Conservation (phyloP, 768 basidiomycete species). For the Macrolepiota albuminosa region DNA sequence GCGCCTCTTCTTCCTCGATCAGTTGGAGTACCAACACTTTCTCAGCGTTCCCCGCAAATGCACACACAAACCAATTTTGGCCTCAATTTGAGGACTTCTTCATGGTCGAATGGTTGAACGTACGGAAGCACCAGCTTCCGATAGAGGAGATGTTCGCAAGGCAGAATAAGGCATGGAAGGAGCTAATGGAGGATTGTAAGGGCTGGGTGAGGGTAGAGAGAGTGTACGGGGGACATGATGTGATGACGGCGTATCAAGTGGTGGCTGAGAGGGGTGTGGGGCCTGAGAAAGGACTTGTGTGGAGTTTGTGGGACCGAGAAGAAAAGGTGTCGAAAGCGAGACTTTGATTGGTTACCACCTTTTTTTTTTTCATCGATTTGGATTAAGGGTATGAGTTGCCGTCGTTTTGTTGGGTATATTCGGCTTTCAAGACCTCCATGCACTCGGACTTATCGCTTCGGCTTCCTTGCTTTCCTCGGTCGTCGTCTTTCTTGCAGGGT, state of each 20-base stretch:
- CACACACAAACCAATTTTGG: slow-evolving; percentile 22
- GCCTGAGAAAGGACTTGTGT: slow-evolving; percentile 55
- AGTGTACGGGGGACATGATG: slow-evolving; percentile 40
- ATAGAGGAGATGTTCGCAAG: slow-evolving; percentile 39
- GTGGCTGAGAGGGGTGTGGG: slow-evolving; percentile 41
- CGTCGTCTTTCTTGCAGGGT: background rate
- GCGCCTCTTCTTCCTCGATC: slow-evolving; percentile 20
- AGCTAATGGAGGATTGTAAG: slow-evolving; percentile 49
- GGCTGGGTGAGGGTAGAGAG: slow-evolving; percentile 52
- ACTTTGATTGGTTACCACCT: slow-evolving; percentile 8
- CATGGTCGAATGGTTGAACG: slow-evolving; percentile 64
- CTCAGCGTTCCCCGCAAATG: background rate
- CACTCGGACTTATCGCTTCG: background rate
- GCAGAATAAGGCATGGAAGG: slow-evolving; percentile 56
- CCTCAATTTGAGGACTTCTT: slow-evolving; percentile 52
- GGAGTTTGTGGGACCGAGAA: slow-evolving; percentile 58
- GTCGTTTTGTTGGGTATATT: background rate
- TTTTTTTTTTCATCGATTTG: background rate
- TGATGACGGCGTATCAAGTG: slow-evolving; percentile 44
- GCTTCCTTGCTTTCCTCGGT: background rate
- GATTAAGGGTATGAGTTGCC: background rate
- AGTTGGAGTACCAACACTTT: slow-evolving; percentile 38
- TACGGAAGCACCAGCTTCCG: slow-evolving; percentile 45
- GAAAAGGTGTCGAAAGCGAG: slow-evolving; percentile 5
- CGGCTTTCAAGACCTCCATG: background rate